phyloP scores from a whole-genome alignment of 495 filamentous ascomycete species.

The Penicillium herquei region DNA sequence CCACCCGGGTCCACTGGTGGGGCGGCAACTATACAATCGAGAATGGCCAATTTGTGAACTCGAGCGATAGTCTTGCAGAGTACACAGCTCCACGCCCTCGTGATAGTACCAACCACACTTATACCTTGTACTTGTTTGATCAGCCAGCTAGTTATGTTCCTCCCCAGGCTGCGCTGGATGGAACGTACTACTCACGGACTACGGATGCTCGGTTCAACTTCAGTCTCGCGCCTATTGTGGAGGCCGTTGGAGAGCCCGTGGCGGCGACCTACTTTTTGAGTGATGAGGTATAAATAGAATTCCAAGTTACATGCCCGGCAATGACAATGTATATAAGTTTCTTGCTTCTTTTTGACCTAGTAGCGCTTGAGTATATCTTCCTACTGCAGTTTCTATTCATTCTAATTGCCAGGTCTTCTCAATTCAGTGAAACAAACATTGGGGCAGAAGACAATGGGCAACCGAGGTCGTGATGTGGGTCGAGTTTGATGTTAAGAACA shows the following conservation, averaged over 20 bases:
- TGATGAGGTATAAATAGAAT: neutral
- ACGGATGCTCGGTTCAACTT: conserved; percentile 1
- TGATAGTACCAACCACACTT: conserved; percentile 10
- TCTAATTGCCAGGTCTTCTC: too few relatives aligned
- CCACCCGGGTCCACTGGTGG: conserved; percentile 11
- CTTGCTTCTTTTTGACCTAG: too few relatives aligned
- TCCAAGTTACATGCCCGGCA: too few relatives aligned
- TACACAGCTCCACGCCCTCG: conserved; percentile 7
- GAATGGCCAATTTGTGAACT: conserved; percentile 4
- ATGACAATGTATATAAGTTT: too few relatives aligned
- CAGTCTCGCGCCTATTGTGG: conserved; percentile 3
- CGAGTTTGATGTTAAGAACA: too few relatives aligned
- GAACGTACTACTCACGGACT: conserved; percentile 2
- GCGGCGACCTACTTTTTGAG: conserved; percentile 8
- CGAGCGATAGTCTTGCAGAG: conserved; percentile 4
- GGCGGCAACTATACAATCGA: conserved; percentile 9
- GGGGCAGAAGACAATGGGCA: too few relatives aligned
- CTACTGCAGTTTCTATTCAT: too few relatives aligned
- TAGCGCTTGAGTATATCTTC: too few relatives aligned
- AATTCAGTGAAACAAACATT: too few relatives aligned
- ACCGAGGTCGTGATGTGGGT: too few relatives aligned
- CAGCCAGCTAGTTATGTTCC: conserved; percentile 1
- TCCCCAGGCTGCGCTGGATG: neutral
- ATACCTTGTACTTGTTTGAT: conserved; percentile 5
- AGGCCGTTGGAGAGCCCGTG: conserved; percentile 7